Percentiles rank a stretch among this genome's conserved stretches.
Evolutionary conservation across 2,329 filamentous ascomycete species (phyloP).

Genomic region (Colletotrichum melonis): DNA sequence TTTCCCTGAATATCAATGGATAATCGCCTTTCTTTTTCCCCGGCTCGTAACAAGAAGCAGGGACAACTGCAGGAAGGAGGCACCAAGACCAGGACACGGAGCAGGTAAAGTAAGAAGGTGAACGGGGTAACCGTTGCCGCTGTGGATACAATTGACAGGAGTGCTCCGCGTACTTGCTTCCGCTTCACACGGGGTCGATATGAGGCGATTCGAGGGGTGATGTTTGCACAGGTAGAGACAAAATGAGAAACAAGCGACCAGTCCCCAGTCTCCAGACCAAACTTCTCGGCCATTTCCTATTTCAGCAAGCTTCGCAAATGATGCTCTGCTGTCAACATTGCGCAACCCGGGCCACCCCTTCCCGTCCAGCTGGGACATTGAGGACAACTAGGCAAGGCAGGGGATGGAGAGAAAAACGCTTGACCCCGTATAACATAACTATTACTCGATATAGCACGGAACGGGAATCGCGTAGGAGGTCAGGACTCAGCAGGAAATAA

Average conservation of each 20-base stretch:
- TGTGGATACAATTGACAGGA: neutral
- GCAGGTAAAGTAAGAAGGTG: slow-evolving; percentile 3
- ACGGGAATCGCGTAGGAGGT: no score
- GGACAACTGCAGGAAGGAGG: slow-evolving; percentile 12
- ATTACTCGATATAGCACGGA: no score
- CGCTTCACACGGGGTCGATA: neutral
- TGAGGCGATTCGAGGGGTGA: neutral
- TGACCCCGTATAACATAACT: no score
- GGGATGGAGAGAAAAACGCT: neutral
- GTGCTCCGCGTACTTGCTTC: neutral
- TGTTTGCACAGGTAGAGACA: slow-evolving; percentile 16
- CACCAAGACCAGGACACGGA: slow-evolving; percentile 7
- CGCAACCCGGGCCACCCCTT: slow-evolving; percentile 9
- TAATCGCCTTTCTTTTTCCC: neutral
- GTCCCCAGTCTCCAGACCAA: neutral
- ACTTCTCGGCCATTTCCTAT: slow-evolving; percentile 24
- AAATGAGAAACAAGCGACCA: slow-evolving; percentile 14
- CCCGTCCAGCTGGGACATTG: slow-evolving; percentile 1
- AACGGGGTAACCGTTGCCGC: slow-evolving; percentile 1
- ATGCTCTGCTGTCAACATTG: slow-evolving; percentile 17
- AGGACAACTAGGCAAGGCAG: neutral
- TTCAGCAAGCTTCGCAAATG: slow-evolving; percentile 21
- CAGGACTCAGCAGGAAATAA: neutral
- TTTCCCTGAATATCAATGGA: neutral
- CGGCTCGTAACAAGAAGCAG: neutral